Base-by-base conservation (phyloP, 2,329 filamentous ascomycete genomes). In the Cladosporium sp. region DNA sequence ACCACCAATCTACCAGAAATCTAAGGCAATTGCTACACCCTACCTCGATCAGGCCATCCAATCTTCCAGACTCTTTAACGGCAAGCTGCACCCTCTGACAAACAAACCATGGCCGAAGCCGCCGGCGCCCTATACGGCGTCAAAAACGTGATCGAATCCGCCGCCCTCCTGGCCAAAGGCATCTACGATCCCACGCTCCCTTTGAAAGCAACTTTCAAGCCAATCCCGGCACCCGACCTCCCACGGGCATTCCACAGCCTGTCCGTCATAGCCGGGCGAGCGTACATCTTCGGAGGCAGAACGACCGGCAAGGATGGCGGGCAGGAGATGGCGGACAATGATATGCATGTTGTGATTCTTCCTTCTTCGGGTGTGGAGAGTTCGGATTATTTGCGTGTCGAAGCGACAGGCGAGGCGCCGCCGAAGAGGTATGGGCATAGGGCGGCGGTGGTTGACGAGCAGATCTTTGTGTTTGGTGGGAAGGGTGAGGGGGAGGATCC, bases 201-300 rank as follows among this genome's bases (percentile, higher is more conserved):
- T 9, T 67, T 81, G 47, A 76, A 73, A 53, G 75, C 76, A 7
- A 72, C 71, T 1, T 71, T 80, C 39, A 70, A 68, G 8, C 75
- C 73, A 47, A 70, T 82, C 45, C 70, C 60, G 53, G 60, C 70
- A 56, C 57, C 71, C 53, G 52, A 66, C 51, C 68, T 83, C 9
- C 69, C 71, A 6, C 71, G 78, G 48, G 71, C 73, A 7, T 64
- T 73, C 39, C 79, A 82, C 62, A 76, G 76, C 2, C 58, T 81
- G 42, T 78, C 76, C 3, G 65, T 79, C 40, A 69, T 82, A 55
- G 74, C 74, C 52, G 72, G 75, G 47, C 74, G 76, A 55, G 77
- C 77, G 24, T 80, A 80, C 60, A 74, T 82, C 47, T 80, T 80
- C 54, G 78, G 79, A 6, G 79, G 79, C 47, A 49, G 54, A 22